Conservation (phyloP, 257 asterid genomes). For the Solanum chaucha region DNA sequence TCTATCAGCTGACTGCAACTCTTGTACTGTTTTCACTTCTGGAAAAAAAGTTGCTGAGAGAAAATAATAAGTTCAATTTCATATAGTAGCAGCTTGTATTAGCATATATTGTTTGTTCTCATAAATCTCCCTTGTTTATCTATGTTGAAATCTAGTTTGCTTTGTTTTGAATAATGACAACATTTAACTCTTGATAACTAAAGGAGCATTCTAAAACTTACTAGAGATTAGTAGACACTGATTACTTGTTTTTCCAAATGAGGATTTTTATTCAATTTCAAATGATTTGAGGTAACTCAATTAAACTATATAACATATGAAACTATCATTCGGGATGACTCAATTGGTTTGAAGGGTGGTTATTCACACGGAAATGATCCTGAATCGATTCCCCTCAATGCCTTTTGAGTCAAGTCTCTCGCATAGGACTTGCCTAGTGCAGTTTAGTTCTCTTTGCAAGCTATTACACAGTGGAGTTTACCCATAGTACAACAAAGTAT, state of each 20-base stretch:
- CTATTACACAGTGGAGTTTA: too few species aligned
- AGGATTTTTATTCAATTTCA: background rate
- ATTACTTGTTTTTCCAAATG: background rate
- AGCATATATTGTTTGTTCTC: background rate
- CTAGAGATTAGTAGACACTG: background rate
- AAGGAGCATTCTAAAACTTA: too few species aligned
- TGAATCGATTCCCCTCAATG: too few species aligned
- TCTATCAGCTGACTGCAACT: constrained; percentile 2
- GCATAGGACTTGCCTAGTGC: too few species aligned
- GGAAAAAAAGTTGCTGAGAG: background rate
- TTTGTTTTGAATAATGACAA: background rate
- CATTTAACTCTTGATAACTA: background rate
- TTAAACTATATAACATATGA: background rate
- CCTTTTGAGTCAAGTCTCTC: too few species aligned
- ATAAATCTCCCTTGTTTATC: background rate
- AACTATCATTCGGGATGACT: background rate
- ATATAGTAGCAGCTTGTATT: background rate
- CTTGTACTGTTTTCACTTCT: background rate
- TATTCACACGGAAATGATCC: too few species aligned
- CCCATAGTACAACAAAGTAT: background rate
- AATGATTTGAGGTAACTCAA: background rate
- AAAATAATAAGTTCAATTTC: background rate
- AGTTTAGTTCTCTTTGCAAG: too few species aligned
- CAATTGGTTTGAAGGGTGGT: background rate
- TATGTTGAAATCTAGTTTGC: background rate